These are phyloP conservation scores for Hypoxylon sp. DNA, from an alignment of 2,329 filamentous ascomycete genomes.

Conservation along the genomic window DNA sequence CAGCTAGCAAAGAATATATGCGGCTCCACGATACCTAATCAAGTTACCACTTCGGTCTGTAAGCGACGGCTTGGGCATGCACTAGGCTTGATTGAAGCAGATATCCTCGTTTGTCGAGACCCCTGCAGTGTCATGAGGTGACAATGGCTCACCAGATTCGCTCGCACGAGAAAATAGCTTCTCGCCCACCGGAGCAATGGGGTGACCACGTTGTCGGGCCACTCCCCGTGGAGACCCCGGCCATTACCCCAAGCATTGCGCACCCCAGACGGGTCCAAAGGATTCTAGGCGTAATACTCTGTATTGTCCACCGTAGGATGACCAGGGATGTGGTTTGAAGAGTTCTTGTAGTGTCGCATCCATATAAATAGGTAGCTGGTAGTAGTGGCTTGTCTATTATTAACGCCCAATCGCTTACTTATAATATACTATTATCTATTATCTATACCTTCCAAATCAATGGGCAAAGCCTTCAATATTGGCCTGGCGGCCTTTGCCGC, in stretches of 20 bases:
- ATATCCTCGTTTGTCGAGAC: not conserved
- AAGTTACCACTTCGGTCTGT: not conserved
- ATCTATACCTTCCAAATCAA: not conserved
- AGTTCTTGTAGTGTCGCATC: not conserved
- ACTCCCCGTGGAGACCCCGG: not conserved
- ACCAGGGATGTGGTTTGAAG: not conserved
- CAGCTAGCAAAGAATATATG: not conserved
- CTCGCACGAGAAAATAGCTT: not conserved
- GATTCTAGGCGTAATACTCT: not conserved
- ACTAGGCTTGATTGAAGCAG: not conserved
- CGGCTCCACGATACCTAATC: not conserved
- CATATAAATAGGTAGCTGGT: not conserved
- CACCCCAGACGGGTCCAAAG: not conserved
- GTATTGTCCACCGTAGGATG: not conserved
- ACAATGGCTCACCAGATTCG: not conserved
- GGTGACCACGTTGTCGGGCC: conserved; percentile 2
- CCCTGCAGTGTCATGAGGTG: not conserved
- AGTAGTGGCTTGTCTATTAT: not conserved
- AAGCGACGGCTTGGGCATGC: not conserved
- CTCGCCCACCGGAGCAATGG: not conserved
- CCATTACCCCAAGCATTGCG: not conserved
- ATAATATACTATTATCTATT: not conserved
- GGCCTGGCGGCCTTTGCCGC: not conserved
- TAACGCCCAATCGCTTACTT: not conserved
- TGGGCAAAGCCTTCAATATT: not conserved